phyloP scores from a whole-genome alignment of 2,329 filamentous ascomycete species.

The Hypoxylon sp. region DNA sequence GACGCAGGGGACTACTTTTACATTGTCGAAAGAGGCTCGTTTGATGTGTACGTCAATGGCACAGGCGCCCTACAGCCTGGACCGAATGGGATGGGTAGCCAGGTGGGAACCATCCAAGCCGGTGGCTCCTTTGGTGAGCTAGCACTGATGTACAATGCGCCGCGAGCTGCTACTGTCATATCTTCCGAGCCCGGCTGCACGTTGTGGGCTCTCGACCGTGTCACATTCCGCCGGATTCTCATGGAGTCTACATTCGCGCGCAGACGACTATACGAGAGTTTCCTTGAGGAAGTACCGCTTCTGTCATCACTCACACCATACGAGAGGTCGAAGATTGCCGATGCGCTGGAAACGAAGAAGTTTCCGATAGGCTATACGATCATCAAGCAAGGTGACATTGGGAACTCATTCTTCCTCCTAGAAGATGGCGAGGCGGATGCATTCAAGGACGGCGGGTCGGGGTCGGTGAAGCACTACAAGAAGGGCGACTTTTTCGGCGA shows the following conservation, averaged over 20 bases:
- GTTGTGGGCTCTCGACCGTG: slow-evolving; percentile 91
- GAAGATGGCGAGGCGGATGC: slow-evolving; percentile 88
- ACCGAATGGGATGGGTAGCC: slow-evolving; percentile 79
- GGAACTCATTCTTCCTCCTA: slow-evolving; percentile 89
- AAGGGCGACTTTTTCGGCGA: slow-evolving; percentile 99
- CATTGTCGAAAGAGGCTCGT: slow-evolving; percentile 88
- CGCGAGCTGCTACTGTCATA: slow-evolving; percentile 91
- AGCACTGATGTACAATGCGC: slow-evolving; percentile 98
- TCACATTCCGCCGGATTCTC: slow-evolving; percentile 96
- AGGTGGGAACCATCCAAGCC: slow-evolving; percentile 82
- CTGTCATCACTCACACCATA: slow-evolving; percentile 85
- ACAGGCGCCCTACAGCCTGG: slow-evolving; percentile 81
- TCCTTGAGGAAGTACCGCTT: slow-evolving; percentile 91
- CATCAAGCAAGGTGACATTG: slow-evolving; percentile 90
- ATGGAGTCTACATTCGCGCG: slow-evolving; percentile 98
- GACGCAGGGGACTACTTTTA: slow-evolving; percentile 98
- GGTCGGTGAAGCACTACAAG: slow-evolving; percentile 79
- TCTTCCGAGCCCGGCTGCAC: slow-evolving; percentile 80
- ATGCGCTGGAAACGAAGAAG: slow-evolving; percentile 91
- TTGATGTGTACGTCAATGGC: slow-evolving; percentile 89
- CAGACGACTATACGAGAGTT: slow-evolving; percentile 95
- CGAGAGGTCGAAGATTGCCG: slow-evolving; percentile 96
- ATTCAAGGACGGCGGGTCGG: slow-evolving; percentile 75
- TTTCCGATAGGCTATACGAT: slow-evolving; percentile 81
- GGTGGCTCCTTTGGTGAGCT: slow-evolving; percentile 97